Evolutionary conservation across 345 rosid species (phyloP).

Genomic region (Chamaenerion angustifolium): DNA sequence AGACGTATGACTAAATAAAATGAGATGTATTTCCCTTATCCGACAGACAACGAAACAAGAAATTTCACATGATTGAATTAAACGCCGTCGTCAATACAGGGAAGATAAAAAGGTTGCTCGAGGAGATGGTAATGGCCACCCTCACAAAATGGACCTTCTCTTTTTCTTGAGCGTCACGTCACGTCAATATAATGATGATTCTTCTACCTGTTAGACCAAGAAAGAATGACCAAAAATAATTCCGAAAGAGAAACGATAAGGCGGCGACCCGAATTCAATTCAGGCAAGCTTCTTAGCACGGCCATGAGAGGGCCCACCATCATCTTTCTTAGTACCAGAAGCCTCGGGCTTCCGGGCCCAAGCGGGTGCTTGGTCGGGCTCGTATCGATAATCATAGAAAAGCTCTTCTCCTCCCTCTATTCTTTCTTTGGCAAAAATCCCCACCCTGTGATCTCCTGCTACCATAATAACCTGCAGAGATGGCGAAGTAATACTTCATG

Average conservation of each 20-base stretch:
- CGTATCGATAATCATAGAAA: constrained; percentile 89
- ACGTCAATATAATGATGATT: constrained; percentile 16
- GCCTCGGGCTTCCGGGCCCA: constrained; percentile 97
- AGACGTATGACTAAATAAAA: no score
- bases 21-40: no score
- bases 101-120: no score
- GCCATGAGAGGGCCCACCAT: constrained; percentile 59
- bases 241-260: no score
- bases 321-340: constrained; percentile 74
- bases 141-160: constrained; percentile 16
- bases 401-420: constrained; percentile 85
- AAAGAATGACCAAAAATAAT: constrained; percentile 18
- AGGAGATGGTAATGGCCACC: constrained; percentile 29
- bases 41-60: no score
- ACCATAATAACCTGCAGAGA: constrained; percentile 85
- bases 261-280: constrained; percentile 9
- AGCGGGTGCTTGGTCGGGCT: constrained; percentile 90
- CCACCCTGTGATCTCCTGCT: constrained; percentile 92
- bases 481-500: no score
- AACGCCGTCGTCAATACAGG: no score
- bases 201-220: constrained; percentile 30
- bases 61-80: no score
- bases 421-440: constrained; percentile 91
- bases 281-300: constrained; percentile 95
- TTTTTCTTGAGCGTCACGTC: constrained; percentile 8